Evolutionary conservation across 768 basidiomycete genomes (phyloP).

Genomic region (Boletus tomentosulus): DNA sequence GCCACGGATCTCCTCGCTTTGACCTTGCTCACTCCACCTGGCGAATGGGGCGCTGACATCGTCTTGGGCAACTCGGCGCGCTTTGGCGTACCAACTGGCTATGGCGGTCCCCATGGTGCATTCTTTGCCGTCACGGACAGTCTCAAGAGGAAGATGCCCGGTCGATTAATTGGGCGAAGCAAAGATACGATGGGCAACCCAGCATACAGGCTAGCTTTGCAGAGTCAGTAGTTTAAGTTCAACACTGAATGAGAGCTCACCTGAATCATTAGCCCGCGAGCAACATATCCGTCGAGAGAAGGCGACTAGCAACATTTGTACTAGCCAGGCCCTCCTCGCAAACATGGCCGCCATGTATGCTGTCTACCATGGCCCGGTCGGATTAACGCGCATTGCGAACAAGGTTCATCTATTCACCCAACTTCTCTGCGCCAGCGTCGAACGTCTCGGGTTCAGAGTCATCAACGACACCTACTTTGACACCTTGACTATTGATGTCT

Average conservation of each 20-base stretch:
- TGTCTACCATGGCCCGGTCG: slow-evolving; percentile 90
- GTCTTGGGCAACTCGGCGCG: slow-evolving; percentile 93
- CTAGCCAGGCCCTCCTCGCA: slow-evolving; percentile 93
- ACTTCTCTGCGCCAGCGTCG: slow-evolving; percentile 63
- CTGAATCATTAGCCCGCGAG: slow-evolving; percentile 64
- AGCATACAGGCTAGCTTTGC: slow-evolving; percentile 89
- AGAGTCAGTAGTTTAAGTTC: slow-evolving; percentile 58
- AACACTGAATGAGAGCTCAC: slow-evolving; percentile 9
- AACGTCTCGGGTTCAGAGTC: slow-evolving; percentile 69
- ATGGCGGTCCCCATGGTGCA: slow-evolving; percentile 94
- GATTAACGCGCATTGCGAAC: slow-evolving; percentile 77
- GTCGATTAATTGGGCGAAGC: slow-evolving; percentile 87
- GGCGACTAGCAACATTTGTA: slow-evolving; percentile 98
- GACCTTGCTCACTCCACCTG: slow-evolving; percentile 90
- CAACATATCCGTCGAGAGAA: slow-evolving; percentile 98
- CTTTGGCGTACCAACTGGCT: slow-evolving; percentile 96
- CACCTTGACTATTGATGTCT: slow-evolving; percentile 77
- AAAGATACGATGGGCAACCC: slow-evolving; percentile 79
- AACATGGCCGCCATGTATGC: slow-evolving; percentile 99
- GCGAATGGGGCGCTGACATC: slow-evolving; percentile 98
- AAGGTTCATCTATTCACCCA: slow-evolving; percentile 89
- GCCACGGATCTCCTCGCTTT: slow-evolving; percentile 92
- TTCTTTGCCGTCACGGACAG: slow-evolving; percentile 94
- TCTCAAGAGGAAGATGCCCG: slow-evolving; percentile 98
- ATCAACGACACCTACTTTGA: slow-evolving; percentile 83